Base-by-base conservation (phyloP, 2,329 filamentous ascomycete genomes). In the Aureobasidium sp. region DNA sequence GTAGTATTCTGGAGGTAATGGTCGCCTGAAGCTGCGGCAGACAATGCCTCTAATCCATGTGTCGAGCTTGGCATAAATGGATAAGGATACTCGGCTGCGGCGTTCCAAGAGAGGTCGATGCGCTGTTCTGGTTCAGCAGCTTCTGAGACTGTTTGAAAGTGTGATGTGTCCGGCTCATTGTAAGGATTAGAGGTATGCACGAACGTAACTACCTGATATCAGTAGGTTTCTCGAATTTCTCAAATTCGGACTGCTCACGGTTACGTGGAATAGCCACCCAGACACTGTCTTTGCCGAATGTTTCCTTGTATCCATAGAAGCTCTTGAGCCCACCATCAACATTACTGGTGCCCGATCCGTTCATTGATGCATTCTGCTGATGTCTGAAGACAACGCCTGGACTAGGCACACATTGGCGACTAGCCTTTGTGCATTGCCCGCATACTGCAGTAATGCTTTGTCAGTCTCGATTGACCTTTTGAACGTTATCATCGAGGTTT, bases 301-400 rank as follows among this genome's bases (percentile, higher is more conserved):
- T 86, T 72, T 87, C 84, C 69, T 84, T 85, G 72, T 87, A 87
- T 27, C 83, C 83, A 70, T 86, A 87, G 71, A 87, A 87, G 20
- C 82, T 80, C 64, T 82, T 83, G 64, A 87, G 73, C 55, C 76
- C 77, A 39, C 77, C 79, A 47, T 78, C 76, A 27, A 72, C 70
- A 20, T 71, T 71, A 5, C 77, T 75, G 11, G 77, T 75, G 15
- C 74, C 74, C 41, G 71, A 69, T 53, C 81, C 79, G 63, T 87
- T 87, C 84, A 87, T 85, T 22, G 84, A 86, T 34, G 84, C 84
- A 79, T 87, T 87, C 73, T 87, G 85, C 69, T 87, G 84, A 71
- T 88, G 85, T 61, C 85, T 82, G 68, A 87, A 88, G 48, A 86
- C 82, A 67, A 87, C 81, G 57, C 83, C 84, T 65, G 84, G 83